These are phyloP conservation scores for Cyclotella baltica DNA, from an alignment of 108 stramenopile species.

Conservation along the genomic window DNA sequence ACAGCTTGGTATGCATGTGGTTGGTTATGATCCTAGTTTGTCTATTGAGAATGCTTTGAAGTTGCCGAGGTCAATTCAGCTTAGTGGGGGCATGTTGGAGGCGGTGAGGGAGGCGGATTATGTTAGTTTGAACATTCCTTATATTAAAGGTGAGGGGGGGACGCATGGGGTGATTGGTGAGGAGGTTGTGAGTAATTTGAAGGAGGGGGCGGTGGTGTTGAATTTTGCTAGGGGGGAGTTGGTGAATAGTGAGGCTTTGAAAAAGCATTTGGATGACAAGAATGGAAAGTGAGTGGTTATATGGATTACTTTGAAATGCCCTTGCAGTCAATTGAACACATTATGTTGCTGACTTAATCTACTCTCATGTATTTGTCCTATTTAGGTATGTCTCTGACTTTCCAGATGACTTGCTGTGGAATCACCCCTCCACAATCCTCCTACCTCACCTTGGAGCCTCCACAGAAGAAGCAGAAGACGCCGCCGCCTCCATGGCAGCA, in stretches of 20 bases:
- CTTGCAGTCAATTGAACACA: no score
- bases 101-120: slow-evolving; percentile 88
- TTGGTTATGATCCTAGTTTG: slow-evolving; percentile 95
- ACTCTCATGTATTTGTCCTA: neutral
- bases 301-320: no score
- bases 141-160: slow-evolving; percentile 91
- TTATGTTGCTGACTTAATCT: neutral
- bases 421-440: slow-evolving; percentile 87
- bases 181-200: slow-evolving; percentile 81
- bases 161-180: slow-evolving; percentile 90
- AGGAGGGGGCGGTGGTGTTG: slow-evolving; percentile 83
- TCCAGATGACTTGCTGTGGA: slow-evolving; percentile 89
- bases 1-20: slow-evolving; percentile 87
- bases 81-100: slow-evolving; percentile 73
- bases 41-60: slow-evolving; percentile 86
- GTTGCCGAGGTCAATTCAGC: slow-evolving; percentile 73
- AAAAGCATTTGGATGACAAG: slow-evolving; percentile 83
- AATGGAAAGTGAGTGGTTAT: slow-evolving; percentile 56
- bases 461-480: slow-evolving; percentile 96
- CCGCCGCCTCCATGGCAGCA: slow-evolving; percentile 92
- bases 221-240: slow-evolving; percentile 98
- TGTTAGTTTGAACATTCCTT: slow-evolving; percentile 95
- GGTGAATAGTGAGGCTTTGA: slow-evolving; percentile 91
- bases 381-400: slow-evolving; percentile 84
- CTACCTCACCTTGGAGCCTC: slow-evolving; percentile 97